Percentiles rank a stretch among this genome's conserved stretches.
Conservation (phyloP, 768 basidiomycete species). For the Suillus subalutaceus region DNA sequence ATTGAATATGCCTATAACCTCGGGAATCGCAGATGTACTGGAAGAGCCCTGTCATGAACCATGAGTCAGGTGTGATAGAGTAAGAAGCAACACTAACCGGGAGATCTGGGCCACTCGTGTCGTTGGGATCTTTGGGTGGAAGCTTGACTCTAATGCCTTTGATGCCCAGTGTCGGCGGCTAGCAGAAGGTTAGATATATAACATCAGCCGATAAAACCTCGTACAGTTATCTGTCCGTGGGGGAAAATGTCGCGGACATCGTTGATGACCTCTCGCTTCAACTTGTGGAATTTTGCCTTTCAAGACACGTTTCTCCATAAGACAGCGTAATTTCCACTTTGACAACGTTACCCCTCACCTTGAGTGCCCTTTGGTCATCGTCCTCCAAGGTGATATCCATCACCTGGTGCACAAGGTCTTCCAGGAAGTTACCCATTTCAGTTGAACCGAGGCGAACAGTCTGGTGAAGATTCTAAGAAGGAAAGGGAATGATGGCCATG, state of each 20-base stretch:
- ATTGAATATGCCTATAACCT: conserved; percentile 27
- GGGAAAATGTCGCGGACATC: conserved; percentile 31
- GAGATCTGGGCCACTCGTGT: neutral
- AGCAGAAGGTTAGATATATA: neutral
- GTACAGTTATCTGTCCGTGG: conserved; percentile 31
- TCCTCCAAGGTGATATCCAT: conserved; percentile 23
- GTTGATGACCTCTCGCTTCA: conserved; percentile 31
- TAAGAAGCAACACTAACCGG: neutral
- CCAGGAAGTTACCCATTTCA: conserved; percentile 32
- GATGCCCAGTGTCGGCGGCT: neutral
- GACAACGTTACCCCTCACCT: conserved; percentile 16
- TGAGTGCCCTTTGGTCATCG: conserved; percentile 29
- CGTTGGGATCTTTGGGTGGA: conserved; percentile 7
- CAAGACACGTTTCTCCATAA: neutral
- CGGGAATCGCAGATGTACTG: conserved; percentile 19
- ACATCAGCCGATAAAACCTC: neutral
- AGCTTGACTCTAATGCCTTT: conserved; percentile 5
- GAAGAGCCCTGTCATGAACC: conserved; percentile 17
- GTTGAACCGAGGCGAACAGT: neutral
- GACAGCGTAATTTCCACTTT: neutral
- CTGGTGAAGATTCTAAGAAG: neutral
- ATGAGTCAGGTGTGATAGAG: neutral
- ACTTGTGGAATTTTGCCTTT: conserved; percentile 33
- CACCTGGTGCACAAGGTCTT: conserved; percentile 29
- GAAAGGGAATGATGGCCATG: neutral